Conservation (phyloP, 306 rosid species). For the Alnus glutinosa region DNA sequence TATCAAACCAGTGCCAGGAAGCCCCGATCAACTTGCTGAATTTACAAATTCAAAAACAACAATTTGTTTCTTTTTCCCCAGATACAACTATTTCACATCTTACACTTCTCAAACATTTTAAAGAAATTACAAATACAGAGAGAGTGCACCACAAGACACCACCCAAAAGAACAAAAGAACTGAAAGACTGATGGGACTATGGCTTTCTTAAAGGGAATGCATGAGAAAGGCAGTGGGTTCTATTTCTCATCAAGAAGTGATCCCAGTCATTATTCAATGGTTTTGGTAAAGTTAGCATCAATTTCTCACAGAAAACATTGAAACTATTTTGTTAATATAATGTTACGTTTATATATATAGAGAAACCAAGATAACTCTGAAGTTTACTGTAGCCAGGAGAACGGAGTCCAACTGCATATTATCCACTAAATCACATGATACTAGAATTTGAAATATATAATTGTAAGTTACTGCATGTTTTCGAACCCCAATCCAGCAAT, state of each 20-base stretch:
- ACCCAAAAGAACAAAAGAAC: not conserved
- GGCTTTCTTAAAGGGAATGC: not conserved
- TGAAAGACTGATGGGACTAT: no score
- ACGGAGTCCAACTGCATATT: not conserved
- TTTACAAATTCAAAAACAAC: not conserved
- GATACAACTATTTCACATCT: not conserved
- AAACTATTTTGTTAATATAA: not conserved
- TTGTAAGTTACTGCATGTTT: constrained; percentile 17
- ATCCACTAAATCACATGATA: not conserved
- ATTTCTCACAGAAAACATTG: not conserved
- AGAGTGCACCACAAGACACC: not conserved
- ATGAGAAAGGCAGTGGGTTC: not conserved
- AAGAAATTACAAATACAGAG: not conserved
- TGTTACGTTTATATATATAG: not conserved
- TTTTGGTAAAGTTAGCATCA: not conserved
- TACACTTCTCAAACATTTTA: not conserved
- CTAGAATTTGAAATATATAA: constrained; percentile 9
- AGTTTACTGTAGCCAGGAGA: not conserved
- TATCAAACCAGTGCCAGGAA: not conserved
- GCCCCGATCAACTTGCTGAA: not conserved
- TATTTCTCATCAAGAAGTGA: not conserved
- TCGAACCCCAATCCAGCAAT: constrained; percentile 8
- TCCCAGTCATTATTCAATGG: not conserved
- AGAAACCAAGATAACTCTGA: no score
- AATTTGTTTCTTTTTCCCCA: not conserved